Evolutionary conservation across 2,329 filamentous ascomycete species (phyloP).

Genomic region (Hypomyces rosellus): DNA sequence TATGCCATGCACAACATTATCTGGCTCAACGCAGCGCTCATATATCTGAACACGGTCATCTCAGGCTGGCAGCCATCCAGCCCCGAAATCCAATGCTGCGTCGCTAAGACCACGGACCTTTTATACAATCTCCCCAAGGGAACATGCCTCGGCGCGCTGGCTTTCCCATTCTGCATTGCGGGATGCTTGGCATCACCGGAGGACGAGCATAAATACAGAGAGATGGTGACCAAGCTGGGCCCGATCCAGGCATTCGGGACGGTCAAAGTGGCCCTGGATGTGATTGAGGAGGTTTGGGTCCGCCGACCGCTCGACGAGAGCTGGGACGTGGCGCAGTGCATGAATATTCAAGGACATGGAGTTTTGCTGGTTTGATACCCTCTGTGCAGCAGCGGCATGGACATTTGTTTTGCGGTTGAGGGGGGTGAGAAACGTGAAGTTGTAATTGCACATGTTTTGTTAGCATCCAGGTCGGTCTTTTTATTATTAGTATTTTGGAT

Average conservation of each 20-base stretch:
- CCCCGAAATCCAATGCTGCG: conserved; percentile 31
- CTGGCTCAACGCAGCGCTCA: conserved; percentile 43
- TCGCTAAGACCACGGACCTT: conserved; percentile 29
- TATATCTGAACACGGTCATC: conserved; percentile 43
- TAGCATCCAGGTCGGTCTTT: neutral
- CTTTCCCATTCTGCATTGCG: conserved; percentile 37
- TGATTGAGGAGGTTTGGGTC: conserved; percentile 44
- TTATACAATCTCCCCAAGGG: conserved; percentile 25
- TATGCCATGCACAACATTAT: conserved; percentile 29
- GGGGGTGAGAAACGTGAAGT: too few relatives aligned
- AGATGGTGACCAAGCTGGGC: conserved; percentile 35
- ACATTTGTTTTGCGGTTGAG: too few relatives aligned
- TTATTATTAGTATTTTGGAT: too few relatives aligned
- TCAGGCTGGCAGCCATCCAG: conserved; percentile 45
- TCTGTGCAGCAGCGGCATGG: neutral
- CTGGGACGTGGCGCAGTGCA: conserved; percentile 39
- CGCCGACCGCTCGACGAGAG: conserved; percentile 31
- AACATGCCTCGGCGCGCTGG: conserved; percentile 29
- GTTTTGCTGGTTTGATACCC: conserved; percentile 33
- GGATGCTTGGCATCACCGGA: conserved; percentile 34
- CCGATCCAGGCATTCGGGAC: conserved; percentile 40
- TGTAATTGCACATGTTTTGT: neutral
- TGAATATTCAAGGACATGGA: conserved; percentile 34
- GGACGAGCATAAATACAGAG: conserved; percentile 37
- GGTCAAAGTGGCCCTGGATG: conserved; percentile 34